Base-by-base conservation (phyloP, 306 rosid species). In the Malus orientalis region DNA sequence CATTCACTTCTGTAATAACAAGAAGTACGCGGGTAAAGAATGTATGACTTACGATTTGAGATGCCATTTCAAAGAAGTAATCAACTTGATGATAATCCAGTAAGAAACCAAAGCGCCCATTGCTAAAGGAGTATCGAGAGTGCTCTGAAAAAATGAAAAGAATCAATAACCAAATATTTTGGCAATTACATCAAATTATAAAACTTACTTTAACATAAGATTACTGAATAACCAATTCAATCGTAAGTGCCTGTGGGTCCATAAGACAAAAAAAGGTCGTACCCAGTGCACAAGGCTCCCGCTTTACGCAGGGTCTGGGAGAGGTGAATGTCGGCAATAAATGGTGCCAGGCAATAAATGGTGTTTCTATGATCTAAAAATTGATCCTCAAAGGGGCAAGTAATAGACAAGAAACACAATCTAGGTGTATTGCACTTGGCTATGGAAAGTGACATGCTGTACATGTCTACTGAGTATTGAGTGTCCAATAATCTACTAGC, bases 41-140 rank as follows among this genome's bases (percentile, higher is more conserved):
- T 42, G 65, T 47, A 57, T 19, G 23, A 75, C 89, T 88, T 85
- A 90, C 96, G 74, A 72, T 53, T 29, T 66, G 75, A 4, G n/a
- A 47, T 58, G 69, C 80, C 67, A 58, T 81, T 70, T 76, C 85
- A 84, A 47, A 27, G 75, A 87, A 60, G 84, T 85, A 78, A 79
- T 54, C 67, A 89, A 73, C 32, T 79, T 78, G 88, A 88, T 84
- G 67, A 70, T 54, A 75, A 80, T 82, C 79, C 82, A 90, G 71
- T 87, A 88, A 53, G 77, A 80, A 76, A 83, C 75, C 89, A 85
- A 76, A 16, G 87, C 86, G 40, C 82, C 91, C 27, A 90, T 45
- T 75, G 91, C 92, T 53, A 93, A 87, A 84, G 84, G 88, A 74
- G 85, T 78, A 81, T 93, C 97, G 16, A 87, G 80, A 67, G 91